A percentile compares a stretch with the other conserved stretches of the same genome.
Evolutionary conservation across 371 early-diverging fungal species (phyloP).

Genomic region (Syncephalastrum contaminatum): DNA sequence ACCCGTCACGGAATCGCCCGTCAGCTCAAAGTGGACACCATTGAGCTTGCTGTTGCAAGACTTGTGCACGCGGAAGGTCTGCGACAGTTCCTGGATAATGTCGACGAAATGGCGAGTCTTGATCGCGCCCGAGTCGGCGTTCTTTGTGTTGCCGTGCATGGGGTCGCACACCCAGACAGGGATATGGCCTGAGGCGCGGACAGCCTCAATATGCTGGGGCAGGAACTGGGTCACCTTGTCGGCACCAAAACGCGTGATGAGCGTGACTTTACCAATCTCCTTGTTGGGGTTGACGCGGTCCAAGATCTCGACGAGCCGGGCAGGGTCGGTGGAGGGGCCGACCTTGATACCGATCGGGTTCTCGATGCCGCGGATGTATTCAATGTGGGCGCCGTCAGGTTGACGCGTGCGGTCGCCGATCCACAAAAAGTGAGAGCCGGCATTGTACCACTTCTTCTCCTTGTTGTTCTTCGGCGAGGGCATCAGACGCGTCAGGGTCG

Average conservation of each 20-base stretch:
- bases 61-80: conserved; percentile 83
- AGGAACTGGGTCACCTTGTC: conserved; percentile 78
- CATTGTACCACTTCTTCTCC: conserved; percentile 52
- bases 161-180: conserved; percentile 98
- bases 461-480: conserved; percentile 40
- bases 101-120: conserved; percentile 91
- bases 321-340: conserved; percentile 88
- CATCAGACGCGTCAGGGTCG: conserved; percentile 74
- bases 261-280: conserved; percentile 89
- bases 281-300: conserved; percentile 84
- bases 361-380: conserved; percentile 92
- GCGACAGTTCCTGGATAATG: conserved; percentile 78
- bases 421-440: conserved; percentile 95
- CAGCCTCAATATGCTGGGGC: conserved; percentile 89
- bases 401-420: conserved; percentile 97
- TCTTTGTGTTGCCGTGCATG: conserved; percentile 97
- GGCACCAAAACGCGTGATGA: conserved; percentile 94
- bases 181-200: conserved; percentile 77
- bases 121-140: conserved; percentile 66
- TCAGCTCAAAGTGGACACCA: conserved; percentile 96
- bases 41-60: conserved; percentile 72
- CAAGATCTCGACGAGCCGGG: conserved; percentile 78
- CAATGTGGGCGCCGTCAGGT: conserved; percentile 92
- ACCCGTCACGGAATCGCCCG: conserved; percentile 88
- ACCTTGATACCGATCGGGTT: conserved; percentile 98